Evolutionary conservation across 305 asterid species (phyloP), one percentile per base, ranked within the genome.

Genomic region (Vinca major): DNA sequence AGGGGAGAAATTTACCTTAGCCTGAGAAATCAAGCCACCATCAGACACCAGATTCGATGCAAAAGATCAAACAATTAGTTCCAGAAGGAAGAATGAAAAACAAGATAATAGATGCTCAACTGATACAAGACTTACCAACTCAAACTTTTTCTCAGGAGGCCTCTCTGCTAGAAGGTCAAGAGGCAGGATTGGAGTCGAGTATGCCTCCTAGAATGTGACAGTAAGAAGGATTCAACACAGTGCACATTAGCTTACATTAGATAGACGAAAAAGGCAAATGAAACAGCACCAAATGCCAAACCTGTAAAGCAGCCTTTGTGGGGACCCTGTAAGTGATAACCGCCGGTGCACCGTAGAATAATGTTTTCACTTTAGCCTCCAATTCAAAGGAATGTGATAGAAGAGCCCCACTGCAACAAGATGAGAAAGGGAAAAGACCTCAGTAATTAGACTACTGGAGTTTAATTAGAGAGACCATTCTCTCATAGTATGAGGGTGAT

Each of bases 151-250:
- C 88, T 75, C 95, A 0, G 94, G 92, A 70, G 87, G 88, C 80
- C 88, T 83, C 69, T 92, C 98, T 14, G 94, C 93, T 55, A 92
- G 90, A 73, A 92, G 73, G 33, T 92, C 95, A 60, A 90, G 89
- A 50, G 98, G 97, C 73, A 83, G 76, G 80, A 87, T 77, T 9
- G 97, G 89, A 17, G 97, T 90, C 56, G 98, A 88, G 86, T 82
- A 90, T 9, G 97, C 96, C 78, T 82, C 95, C 95, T 92, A 77
- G 2, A 52, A 63, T 26, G 20, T 12, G 26, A 65, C 17, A 21
- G 9, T 13, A 69, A 39, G 4, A 6, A 48, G 41, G 53, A 64
- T 44, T 19, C 19, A 71, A 75, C 60, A 41, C 2, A 41, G 33
- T 7, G 8, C 45, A 41, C 45, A 41, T 4, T 57, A 10, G 68